Percentiles rank a stretch among this genome's conserved stretches.
Conservation (phyloP, 2,329 filamentous ascomycete species). For the Tolypocladium endophyticum region DNA sequence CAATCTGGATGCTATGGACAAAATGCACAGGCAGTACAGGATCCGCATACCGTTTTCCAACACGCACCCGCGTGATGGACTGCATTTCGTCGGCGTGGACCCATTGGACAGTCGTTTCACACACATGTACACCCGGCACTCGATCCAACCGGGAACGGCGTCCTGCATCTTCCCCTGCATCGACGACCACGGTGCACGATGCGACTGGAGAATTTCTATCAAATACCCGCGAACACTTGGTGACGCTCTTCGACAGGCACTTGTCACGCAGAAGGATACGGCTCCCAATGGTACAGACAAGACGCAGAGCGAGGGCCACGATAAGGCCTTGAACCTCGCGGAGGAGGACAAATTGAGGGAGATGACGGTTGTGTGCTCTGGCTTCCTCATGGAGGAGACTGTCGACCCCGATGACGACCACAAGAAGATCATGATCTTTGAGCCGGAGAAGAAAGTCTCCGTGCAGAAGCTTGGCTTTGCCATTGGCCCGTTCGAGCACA, state of each 20-base stretch:
- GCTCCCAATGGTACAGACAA: constrained; percentile 19
- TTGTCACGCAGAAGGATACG: constrained; percentile 28
- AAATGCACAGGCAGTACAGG: constrained; percentile 34
- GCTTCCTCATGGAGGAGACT: constrained; percentile 75
- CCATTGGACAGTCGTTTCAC: constrained; percentile 74
- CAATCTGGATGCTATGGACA: constrained; percentile 19
- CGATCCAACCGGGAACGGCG: constrained; percentile 64
- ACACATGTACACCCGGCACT: constrained; percentile 82
- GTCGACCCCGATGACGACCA: constrained; percentile 65
- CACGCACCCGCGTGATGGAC: constrained; percentile 66
- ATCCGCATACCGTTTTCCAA: constrained; percentile 67
- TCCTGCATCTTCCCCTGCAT: constrained; percentile 89
- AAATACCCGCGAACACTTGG: constrained; percentile 79
- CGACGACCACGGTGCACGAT: constrained; percentile 72
- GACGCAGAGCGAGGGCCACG: constrained; percentile 29
- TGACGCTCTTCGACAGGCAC: constrained; percentile 51
- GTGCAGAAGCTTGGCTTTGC: constrained; percentile 89
- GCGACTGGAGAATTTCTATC: constrained; percentile 80
- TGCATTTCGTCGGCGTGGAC: constrained; percentile 85
- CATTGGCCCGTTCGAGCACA: constrained; percentile 87
- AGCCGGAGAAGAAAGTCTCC: constrained; percentile 62
- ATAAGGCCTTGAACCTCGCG: constrained; percentile 33
- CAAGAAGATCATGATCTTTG: constrained; percentile 83
- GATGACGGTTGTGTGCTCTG: constrained; percentile 83
- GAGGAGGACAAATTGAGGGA: constrained; percentile 83